Percentiles rank a stretch among this genome's conserved stretches.
phyloP scores from a whole-genome alignment of 2,329 filamentous ascomycete species.

The Colletotrichum trifolii region DNA sequence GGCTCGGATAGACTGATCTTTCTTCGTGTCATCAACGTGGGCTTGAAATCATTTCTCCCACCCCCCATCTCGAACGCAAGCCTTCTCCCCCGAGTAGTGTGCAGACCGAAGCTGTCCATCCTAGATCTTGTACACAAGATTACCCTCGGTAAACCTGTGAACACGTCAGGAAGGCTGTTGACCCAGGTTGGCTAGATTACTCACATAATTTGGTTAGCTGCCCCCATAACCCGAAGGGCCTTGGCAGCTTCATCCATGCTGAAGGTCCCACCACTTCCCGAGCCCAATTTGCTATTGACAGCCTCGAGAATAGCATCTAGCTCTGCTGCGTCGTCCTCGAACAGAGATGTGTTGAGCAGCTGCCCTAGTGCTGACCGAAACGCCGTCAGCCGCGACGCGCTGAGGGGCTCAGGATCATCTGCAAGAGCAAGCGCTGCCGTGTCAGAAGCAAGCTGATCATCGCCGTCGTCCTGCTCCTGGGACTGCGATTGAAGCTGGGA shows the following conservation, averaged over 20 bases:
- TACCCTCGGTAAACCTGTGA: constrained; percentile 67
- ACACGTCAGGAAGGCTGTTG: background rate
- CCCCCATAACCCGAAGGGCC: constrained; percentile 83
- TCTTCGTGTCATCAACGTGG: too few relatives aligned
- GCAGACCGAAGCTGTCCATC: background rate
- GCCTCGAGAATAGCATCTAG: constrained; percentile 80
- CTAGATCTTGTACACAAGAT: constrained; percentile 78
- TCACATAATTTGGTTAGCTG: constrained; percentile 92
- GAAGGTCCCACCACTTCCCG: constrained; percentile 69
- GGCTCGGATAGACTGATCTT: too few relatives aligned
- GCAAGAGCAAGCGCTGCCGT: constrained; percentile 56
- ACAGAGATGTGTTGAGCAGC: constrained; percentile 84
- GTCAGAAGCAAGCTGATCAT: constrained; percentile 56
- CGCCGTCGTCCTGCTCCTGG: constrained; percentile 51
- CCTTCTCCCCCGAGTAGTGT: background rate
- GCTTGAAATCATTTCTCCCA: background rate
- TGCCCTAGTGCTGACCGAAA: constrained; percentile 88
- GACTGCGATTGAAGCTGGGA: constrained; percentile 71
- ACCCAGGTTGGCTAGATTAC: constrained; percentile 49
- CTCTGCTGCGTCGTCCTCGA: constrained; percentile 85
- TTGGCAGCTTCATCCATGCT: constrained; percentile 76
- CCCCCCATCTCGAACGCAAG: constrained; percentile 16
- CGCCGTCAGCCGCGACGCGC: constrained; percentile 70
- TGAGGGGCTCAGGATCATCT: constrained; percentile 59
- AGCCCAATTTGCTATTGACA: constrained; percentile 78